Evolutionary conservation across 345 rosid genomes (phyloP), one percentile per base, ranked within the genome.

Genomic region (Erucastrum elatum): DNA sequence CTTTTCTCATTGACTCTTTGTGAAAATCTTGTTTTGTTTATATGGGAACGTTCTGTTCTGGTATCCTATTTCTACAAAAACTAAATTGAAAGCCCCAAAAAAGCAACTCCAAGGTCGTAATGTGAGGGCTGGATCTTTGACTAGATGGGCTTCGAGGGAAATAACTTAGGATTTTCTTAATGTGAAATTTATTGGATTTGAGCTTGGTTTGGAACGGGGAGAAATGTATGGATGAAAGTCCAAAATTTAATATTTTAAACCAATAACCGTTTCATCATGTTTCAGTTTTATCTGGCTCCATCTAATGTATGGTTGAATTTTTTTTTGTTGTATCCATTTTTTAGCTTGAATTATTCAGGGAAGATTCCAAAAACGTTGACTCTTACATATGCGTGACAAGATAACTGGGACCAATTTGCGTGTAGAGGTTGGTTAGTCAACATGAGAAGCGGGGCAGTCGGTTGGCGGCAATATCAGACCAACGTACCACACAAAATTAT

Each of bases 381-480:
- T 73, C 34, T 2, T 37, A 77, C 5, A 6, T 12, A 41, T 63
- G 4, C 29, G 46, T 29, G 71, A 58, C 63, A 80, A 62, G 44
- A 56, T 55, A 64, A 44, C 51, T 70, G 72, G 83, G 83, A 70
- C 80, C 80, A 46, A 61, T 68, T 2, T 53, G 17, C 46, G 62
- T 39, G 1, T 37, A 68, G 70, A 74, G 63, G 33, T 70, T 75
- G 56, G 63, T 65, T 70, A 41, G 70, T 75, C 80, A 75, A 75
- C 72, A 80, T 70, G 76, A 75, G 67, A 75, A 55, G 72, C 44
- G 66, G 70, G 82, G 74, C 75, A 72, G 80, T 70, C 72, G 79
- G 71, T 49, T 63, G 6, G 78, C 76, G 72, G 72, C 80, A 64
- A 55, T 69, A 33, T 33, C 34, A 75, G 64, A 70, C 79, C 76